Base-by-base conservation (phyloP, 2,329 filamentous ascomycete species). In the Ascosphaera pollenicola region DNA sequence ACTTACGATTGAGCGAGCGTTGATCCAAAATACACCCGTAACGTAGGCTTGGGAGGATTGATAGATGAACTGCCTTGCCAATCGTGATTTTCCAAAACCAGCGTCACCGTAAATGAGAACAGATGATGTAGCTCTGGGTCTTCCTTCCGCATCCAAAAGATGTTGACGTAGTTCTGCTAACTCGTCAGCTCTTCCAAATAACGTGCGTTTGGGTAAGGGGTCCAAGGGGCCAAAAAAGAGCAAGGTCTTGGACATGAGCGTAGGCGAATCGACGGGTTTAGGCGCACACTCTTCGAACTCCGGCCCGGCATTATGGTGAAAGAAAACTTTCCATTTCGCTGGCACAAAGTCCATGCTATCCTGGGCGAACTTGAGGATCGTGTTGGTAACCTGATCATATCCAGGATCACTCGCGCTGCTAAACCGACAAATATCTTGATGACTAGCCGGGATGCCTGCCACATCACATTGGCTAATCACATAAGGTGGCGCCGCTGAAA, bases 401-500 rank as follows among this genome's bases (percentile, higher is more conserved):
- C 79, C 79, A 0, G 78, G 74, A 0, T 78, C 67, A 43, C 63
- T 69, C 37, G 65, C 63, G 44, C 66, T 68, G 17, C 71, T 65
- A 43, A 80, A 82, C 49, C 80, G 81, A 61, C 74, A 78, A 72
- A 82, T 80, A 35, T 65, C 62, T 1, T 70, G 72, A 50, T 81
- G 76, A n/a, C 69, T 71, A 6, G 74, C 73, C 46, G 81, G 75
- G 42, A 82, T 78, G n/a, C 76, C 75, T 54, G 76, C 79, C 45
- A 77, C 75, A 34, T 70, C 73, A 0, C 79, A 76, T 24, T 76
- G 76, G 4, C 75, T 73, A 11, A 80, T 59, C 40, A 71, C 69
- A 8, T 35, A 5, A 15, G 32, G 32, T 0, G 78, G 79, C 15
- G 73, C 69, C 1, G 79, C 79, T 1, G 77, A 82, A 36, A 62